phyloP scores from a whole-genome alignment of 2,329 filamentous ascomycete genomes.

The Fusarium robinianum region DNA sequence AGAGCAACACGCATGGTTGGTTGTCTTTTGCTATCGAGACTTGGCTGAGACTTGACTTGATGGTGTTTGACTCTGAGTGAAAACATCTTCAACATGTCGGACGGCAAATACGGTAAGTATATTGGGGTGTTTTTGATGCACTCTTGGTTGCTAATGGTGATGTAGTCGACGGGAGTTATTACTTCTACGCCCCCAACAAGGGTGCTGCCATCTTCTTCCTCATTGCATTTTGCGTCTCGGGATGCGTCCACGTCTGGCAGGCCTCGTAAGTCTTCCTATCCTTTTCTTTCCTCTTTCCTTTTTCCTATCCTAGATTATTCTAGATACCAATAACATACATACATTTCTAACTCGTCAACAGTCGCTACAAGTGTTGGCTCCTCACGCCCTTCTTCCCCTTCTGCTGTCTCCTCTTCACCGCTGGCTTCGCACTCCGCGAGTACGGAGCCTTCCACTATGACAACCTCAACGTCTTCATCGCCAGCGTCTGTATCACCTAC shows the following conservation, averaged over 20 bases:
- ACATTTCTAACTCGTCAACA: slow-evolving; percentile 29
- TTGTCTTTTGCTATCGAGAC: no score
- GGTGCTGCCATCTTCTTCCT: slow-evolving; percentile 54
- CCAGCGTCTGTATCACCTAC: slow-evolving; percentile 43
- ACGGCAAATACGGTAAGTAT: slow-evolving; percentile 42
- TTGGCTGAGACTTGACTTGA: neutral
- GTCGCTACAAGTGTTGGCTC: slow-evolving; percentile 61
- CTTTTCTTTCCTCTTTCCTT: no score
- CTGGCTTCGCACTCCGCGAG: slow-evolving; percentile 55
- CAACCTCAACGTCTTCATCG: slow-evolving; percentile 40
- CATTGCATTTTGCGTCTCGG: slow-evolving; percentile 46
- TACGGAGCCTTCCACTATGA: slow-evolving; percentile 42
- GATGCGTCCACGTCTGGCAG: slow-evolving; percentile 48
- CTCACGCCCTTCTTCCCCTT: slow-evolving; percentile 59
- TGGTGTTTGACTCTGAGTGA: neutral
- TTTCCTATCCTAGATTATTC: no score
- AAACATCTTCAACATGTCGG: slow-evolving; percentile 24
- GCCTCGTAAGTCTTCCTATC: slow-evolving; percentile 47
- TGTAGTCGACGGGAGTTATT: slow-evolving; percentile 50
- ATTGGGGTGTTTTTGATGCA: no score
- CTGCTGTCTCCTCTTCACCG: slow-evolving; percentile 58
- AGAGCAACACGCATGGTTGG: no score
- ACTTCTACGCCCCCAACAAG: slow-evolving; percentile 54
- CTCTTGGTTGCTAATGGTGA: no score
- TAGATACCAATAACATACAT: neutral